Evolutionary conservation across 2,329 filamentous ascomycete genomes (phyloP).

Genomic region (Cladosporium sp.): DNA sequence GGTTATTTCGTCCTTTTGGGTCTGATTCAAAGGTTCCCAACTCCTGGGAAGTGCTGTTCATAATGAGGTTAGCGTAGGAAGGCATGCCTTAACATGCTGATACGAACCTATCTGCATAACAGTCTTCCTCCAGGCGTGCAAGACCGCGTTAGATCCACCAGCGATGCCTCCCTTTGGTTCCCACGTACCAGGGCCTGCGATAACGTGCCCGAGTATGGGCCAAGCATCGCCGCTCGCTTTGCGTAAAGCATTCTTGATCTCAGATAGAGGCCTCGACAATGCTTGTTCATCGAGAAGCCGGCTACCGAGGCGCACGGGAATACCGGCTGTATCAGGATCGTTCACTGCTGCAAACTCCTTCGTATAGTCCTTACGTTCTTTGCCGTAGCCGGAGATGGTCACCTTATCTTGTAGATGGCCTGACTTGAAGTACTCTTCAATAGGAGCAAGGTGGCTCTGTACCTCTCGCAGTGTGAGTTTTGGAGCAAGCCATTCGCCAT

Average conservation of each 20-base stretch:
- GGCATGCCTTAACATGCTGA: neutral
- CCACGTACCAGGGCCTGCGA: conserved; percentile 12
- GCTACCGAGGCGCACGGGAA: conserved; percentile 8
- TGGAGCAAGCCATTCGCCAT: conserved; percentile 4
- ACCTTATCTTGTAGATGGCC: neutral
- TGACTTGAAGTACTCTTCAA: neutral
- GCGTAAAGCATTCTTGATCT: neutral
- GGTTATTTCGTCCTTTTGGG: conserved; percentile 21
- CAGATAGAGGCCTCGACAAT: neutral
- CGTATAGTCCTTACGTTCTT: neutral
- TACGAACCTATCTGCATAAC: conserved; percentile 13
- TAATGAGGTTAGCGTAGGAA: neutral
- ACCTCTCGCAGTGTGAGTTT: neutral
- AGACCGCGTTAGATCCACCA: conserved; percentile 17
- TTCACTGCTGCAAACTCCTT: neutral
- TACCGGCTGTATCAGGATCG: conserved; percentile 7
- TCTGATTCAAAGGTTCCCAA: conserved; percentile 27
- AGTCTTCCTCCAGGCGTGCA: conserved; percentile 19
- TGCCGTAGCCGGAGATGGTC: neutral
- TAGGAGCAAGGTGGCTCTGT: neutral
- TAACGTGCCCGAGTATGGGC: conserved; percentile 10
- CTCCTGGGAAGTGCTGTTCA: conserved; percentile 15
- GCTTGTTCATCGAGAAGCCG: conserved; percentile 12
- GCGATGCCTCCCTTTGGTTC: conserved; percentile 3
- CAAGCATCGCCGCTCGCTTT: neutral